These are phyloP conservation scores for Boletus pseudopeckii DNA, from an alignment of 768 basidiomycete genomes.

Conservation along the genomic window DNA sequence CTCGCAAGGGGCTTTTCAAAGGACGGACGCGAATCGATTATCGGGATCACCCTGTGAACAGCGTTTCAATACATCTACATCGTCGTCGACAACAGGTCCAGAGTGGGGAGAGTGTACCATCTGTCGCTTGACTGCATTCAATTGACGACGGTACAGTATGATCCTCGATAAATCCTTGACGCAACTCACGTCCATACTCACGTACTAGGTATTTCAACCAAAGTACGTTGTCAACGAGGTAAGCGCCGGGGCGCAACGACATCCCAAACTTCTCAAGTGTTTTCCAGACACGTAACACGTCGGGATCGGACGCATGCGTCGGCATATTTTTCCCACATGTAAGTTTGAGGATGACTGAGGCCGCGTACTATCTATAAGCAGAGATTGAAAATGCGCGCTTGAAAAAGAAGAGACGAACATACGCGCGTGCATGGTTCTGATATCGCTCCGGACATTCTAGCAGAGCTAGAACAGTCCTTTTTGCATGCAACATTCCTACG, in stretches of 20 bases:
- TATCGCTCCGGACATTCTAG: constrained; percentile 10
- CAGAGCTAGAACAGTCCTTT: constrained; percentile 6
- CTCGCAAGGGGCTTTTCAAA: constrained; percentile 47
- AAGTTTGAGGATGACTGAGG: constrained; percentile 13
- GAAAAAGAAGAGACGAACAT: constrained; percentile 34
- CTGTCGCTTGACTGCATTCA: constrained; percentile 40
- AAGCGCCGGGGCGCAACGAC: constrained; percentile 29
- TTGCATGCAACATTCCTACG: constrained; percentile 40
- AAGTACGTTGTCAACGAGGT: constrained; percentile 34
- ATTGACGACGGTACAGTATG: constrained; percentile 46
- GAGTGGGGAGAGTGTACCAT: constrained; percentile 29
- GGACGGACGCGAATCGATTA: constrained; percentile 5
- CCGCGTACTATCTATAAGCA: constrained; percentile 12
- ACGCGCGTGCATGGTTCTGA: constrained; percentile 31
- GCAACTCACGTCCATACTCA: constrained; percentile 54
- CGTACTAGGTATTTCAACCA: constrained; percentile 43
- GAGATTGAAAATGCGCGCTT: constrained; percentile 1
- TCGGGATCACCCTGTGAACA: constrained; percentile 1
- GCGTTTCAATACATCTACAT: neutral
- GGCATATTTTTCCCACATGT: constrained; percentile 21
- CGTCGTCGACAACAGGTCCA: neutral
- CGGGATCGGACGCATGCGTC: constrained; percentile 13
- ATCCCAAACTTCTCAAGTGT: constrained; percentile 18
- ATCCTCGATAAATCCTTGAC: no score
- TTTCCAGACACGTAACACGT: constrained; percentile 17